Base-by-base conservation (phyloP, 2,329 filamentous ascomycete species). In the Cercospora sp. region DNA sequence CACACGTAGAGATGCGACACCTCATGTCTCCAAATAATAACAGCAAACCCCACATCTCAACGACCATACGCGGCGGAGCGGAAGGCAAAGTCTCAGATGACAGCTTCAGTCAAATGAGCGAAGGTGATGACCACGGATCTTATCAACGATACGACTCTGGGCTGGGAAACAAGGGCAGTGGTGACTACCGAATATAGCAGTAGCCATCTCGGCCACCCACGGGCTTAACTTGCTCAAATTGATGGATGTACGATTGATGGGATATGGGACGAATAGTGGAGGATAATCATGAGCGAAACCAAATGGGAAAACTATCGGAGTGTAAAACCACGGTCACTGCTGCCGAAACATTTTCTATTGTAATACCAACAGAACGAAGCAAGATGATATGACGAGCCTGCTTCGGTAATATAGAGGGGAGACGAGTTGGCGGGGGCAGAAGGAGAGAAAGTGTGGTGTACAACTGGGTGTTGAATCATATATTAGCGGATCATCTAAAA, bases 1-100 rank as follows among this genome's bases (percentile, higher is more conserved):
- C 36, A 10, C 55, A 60, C 13, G 63, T 65, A 10, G 63, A 65
- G 23, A 65, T 65, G 63, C 33, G 63, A 13, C 55, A 60, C 42
- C 45, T 65, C 26, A 65, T 60, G 55, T 30, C 31, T 18, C 8
- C 26, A 30, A 57, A 18, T 20, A 42, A 64, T 5, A 33, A 20
- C n/a, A 64, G 48, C 18, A 55, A 65, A 31, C 26, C 55, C 2
- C 30, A 33, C 16, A 28, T 60, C 18, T 60, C 55, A 31, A 30
- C 36, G 3, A 65, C 55, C 42, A 33, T 65, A 28, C 55, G 55
- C 26, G 57, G 33, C 28, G 45, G 42, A 31, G 28, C 33, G 16
- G 63, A 65, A 9, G 63, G 53, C 10, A 65, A 65, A 31, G n/a
- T 60, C 16, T 59, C 53, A 13, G 53, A 48, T 16, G 63, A 65